Evolutionary conservation across 78 protist species (phyloP), one percentile per base, ranked within the genome.

Genomic region (Neovahlkampfia damariscottae): DNA sequence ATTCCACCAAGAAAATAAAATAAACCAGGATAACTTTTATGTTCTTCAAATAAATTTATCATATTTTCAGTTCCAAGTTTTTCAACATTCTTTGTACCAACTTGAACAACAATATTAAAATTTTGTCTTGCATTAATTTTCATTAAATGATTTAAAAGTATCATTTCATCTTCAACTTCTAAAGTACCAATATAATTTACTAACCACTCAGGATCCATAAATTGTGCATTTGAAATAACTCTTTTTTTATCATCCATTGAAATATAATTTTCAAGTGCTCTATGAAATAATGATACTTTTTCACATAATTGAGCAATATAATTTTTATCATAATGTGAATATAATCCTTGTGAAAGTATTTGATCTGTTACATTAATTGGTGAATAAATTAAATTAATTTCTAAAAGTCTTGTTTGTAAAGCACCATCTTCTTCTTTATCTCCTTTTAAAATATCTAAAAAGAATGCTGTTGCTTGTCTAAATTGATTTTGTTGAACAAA

Each of bases 331-430:
- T 90, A 98, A 88, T 98, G 95, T 5, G 89, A 39, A 89, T 89
- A 89, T 86, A 79, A 81, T 30, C 77, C 70, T 70, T 87, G 80
- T 34, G 87, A 96, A 86, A 97, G 72, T 69, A 97, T 94, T 40
- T 92, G 90, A 71, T 95, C 96, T 41, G 99, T 98, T n/a, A 93
- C 98, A 50, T 72, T 73, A 68, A 80, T 92, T 50, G 96, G 98
- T 2, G 90, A 85, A 5, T 79, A 75, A 77, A 84, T 35, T 41
- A 98, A 82, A 78, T 96, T 96, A 81, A 96, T 87, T 77, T 94
- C 98, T 40, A 98, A 84, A 9, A 96, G 87, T 19, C 91, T 83
- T 27, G 99, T 98, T 84, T 98, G 99, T 32, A 95, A 90, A 32
- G 76, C 72, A 8, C 88, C 97, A 36, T 92, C 87, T 74, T 85